phyloP scores from a whole-genome alignment of 164 flowering plant species.

The Chimonanthus praecox region DNA sequence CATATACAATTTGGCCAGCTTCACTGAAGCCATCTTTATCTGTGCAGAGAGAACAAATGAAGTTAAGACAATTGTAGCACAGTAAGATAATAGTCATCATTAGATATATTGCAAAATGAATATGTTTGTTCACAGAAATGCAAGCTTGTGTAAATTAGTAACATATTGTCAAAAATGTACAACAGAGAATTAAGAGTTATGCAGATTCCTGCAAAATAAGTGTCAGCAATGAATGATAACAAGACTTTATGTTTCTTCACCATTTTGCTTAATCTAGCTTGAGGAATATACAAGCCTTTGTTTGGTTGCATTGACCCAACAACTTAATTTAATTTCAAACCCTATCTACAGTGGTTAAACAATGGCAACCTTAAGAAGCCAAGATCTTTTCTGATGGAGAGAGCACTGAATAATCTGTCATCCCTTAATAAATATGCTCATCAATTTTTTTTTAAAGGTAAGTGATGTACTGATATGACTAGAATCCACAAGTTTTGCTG shows the following conservation, averaged over 20 bases:
- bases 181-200: too few species aligned
- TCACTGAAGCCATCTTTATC: conserved; percentile 63
- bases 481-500: too few species aligned
- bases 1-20: conserved; percentile 52
- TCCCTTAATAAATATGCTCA: too few species aligned
- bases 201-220: not conserved
- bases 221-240: not conserved
- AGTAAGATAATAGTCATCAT: not conserved
- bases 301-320: not conserved
- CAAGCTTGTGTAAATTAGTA: not conserved
- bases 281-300: not conserved
- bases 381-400: not conserved
- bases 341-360: too few species aligned
- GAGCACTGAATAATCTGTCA: not conserved
- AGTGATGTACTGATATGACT: too few species aligned
- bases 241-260: not conserved
- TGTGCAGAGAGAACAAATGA: conserved; percentile 15
- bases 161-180: not conserved
- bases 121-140: not conserved
- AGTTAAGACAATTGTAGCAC: not conserved
- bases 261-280: not conserved
- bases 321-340: too few species aligned
- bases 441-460: too few species aligned
- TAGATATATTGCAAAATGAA: not conserved
- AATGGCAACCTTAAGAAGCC: too few species aligned